Evolutionary conservation across 805 yeast genomes (phyloP), one percentile per base, ranked within the genome.

Genomic region (Nakazawaea ishiwadae): DNA sequence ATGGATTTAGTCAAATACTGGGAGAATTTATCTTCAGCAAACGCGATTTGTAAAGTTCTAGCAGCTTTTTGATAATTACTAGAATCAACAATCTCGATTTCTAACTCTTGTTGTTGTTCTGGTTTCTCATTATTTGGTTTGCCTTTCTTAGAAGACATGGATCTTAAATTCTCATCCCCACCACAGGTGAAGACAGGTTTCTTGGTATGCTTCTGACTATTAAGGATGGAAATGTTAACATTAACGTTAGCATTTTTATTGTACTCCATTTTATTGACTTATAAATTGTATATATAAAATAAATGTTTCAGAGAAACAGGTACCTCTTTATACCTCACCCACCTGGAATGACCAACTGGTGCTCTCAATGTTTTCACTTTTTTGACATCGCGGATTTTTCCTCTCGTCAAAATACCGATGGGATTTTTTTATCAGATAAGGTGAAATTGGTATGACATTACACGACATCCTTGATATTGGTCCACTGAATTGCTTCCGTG

Each of bases 61-160:
- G 61, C 68, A 2, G 65, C 67, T 43, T 62, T 62, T 36, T 53
- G 55, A 37, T 53, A 60, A 44, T 60, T 65, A 26, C 47, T 42
- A 15, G 51, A 45, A 3, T 45, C 44, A 9, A 63, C 51, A 8
- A 57, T 31, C 40, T 62, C 68, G 24, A 61, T 57, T 39, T 46
- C 11, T 15, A 31, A 27, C 4, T 17, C 24, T 15, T 23, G 37
- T 23, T n/a, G 6, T 24, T 23, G 37, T 16, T 16, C 21, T 12
- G 15, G 14, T 12, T 15, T 17, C 16, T 10, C 29, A 9, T 18
- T 35, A 40, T 31, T 40, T 33, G 41, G 40, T 37, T 42, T 42
- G 3, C 40, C 40, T 24, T 42, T 42, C 26, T 42, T 42, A 3
- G 44, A 42, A 4, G 44, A 42, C 16, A 37, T 19, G 5, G 41